Conservation (phyloP, 1,139 yeast species). For the Casaregolazyma lundiana region DNA sequence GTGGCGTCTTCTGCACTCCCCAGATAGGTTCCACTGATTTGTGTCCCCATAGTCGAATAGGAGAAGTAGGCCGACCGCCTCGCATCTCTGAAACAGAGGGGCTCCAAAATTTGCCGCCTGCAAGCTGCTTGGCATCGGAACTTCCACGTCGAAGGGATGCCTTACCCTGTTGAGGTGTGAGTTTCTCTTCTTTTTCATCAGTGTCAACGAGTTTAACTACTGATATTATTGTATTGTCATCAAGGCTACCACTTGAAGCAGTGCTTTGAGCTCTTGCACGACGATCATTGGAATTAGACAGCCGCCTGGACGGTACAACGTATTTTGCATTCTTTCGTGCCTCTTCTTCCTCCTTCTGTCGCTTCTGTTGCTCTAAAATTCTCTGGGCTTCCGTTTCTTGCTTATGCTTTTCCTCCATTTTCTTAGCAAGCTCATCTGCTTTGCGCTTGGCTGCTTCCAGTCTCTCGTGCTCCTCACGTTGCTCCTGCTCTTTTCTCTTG, state of each 20-base stretch:
- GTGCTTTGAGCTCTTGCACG: constrained; percentile 6
- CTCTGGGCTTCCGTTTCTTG: constrained; percentile 14
- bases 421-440: constrained; percentile 30
- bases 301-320: constrained; percentile 8
- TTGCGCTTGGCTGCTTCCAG: constrained; percentile 28
- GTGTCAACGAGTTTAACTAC: constrained; percentile 10
- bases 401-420: constrained; percentile 24
- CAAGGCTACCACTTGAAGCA: constrained; percentile 12
- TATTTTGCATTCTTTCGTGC: constrained; percentile 12
- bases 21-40: constrained; percentile 1
- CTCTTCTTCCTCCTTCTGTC: constrained; percentile 10
- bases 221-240: constrained; percentile 16
- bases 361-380: constrained; percentile 3
- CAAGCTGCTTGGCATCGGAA: background rate
- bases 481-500: constrained; percentile 35
- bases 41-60: background rate
- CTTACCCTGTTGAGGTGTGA: background rate
- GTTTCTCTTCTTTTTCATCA: constrained; percentile 6
- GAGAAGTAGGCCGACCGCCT: background rate
- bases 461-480: constrained; percentile 28
- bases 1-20: background rate
- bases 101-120: background rate
- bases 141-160: constrained; percentile 3
- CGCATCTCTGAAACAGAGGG: background rate
- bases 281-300: background rate